A percentile compares a stretch with the other conserved stretches of the same genome.
Evolutionary conservation across 345 rosid species (phyloP).

Genomic region (Erysimum cheiranthoides): DNA sequence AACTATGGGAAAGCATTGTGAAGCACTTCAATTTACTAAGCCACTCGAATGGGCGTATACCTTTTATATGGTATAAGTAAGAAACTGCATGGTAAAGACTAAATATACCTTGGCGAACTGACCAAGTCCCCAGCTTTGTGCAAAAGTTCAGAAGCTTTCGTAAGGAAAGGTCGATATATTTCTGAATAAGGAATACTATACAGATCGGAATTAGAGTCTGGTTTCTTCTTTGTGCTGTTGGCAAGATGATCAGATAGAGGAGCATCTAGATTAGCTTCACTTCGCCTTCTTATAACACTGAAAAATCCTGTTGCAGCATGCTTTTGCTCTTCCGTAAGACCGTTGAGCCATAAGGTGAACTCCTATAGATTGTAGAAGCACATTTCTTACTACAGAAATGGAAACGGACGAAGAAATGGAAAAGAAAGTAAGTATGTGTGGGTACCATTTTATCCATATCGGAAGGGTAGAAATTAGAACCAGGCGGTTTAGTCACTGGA

Average conservation of each 20-base stretch:
- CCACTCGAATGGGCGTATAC: not conserved
- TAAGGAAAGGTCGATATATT: constrained; percentile 69
- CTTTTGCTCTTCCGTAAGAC: constrained; percentile 61
- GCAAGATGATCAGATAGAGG: constrained; percentile 44
- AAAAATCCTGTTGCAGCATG: constrained; percentile 75
- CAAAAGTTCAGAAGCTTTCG: constrained; percentile 71
- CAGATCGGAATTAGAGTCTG: constrained; percentile 55
- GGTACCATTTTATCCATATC: constrained; percentile 92
- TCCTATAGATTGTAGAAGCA: constrained; percentile 58
- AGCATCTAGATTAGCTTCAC: constrained; percentile 57
- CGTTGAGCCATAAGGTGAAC: constrained; percentile 69
- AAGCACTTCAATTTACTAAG: constrained; percentile 32
- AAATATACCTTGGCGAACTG: constrained; percentile 68
- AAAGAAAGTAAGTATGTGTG: constrained; percentile 3
- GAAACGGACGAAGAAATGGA: not conserved
- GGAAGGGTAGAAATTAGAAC: constrained; percentile 94
- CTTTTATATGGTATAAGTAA: not conserved
- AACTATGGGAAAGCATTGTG: constrained; percentile 52
- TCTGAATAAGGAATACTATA: constrained; percentile 68
- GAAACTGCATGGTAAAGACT: constrained; percentile 7
- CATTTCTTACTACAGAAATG: not conserved
- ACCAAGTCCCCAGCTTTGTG: constrained; percentile 83
- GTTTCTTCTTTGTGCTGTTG: constrained; percentile 43
- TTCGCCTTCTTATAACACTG: constrained; percentile 72
- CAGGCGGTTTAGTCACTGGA: constrained; percentile 82